Conservation (phyloP, 2,329 filamentous ascomycete species). For the Xylariaceae sp. region DNA sequence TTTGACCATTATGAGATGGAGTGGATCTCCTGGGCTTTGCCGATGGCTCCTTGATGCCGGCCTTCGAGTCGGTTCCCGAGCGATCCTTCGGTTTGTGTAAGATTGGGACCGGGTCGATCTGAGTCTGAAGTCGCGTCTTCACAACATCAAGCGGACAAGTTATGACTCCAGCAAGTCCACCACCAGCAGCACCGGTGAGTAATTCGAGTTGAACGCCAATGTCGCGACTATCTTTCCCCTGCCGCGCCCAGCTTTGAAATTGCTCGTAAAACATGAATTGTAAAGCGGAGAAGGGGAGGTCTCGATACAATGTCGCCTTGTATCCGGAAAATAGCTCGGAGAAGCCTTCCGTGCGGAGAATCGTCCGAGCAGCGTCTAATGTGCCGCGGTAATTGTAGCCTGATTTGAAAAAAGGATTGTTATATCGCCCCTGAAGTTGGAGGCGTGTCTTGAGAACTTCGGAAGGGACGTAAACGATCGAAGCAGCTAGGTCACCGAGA, state of each 20-base stretch:
- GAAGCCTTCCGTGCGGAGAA: conserved; percentile 76
- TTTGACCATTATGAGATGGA: conserved; percentile 45
- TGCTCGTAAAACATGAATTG: conserved; percentile 99
- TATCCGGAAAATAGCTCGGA: conserved; percentile 93
- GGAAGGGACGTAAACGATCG: conserved; percentile 90
- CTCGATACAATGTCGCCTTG: conserved; percentile 89
- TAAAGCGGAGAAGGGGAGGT: conserved; percentile 90
- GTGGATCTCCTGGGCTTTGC: conserved; percentile 27
- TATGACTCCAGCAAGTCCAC: conserved; percentile 87
- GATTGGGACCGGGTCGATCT: conserved; percentile 52
- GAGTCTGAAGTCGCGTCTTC: conserved; percentile 94
- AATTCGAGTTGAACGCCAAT: conserved; percentile 85
- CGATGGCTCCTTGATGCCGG: conserved; percentile 19
- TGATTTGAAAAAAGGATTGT: conserved; percentile 89
- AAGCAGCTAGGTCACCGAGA: conserved; percentile 85
- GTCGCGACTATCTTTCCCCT: conserved; percentile 73
- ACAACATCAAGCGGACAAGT: conserved; percentile 97
- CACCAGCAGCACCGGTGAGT: conserved; percentile 81
- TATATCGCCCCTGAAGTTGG: conserved; percentile 89
- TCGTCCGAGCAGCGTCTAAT: conserved; percentile 78
- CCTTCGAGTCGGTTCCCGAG: conserved; percentile 22
- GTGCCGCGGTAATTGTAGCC: conserved; percentile 95
- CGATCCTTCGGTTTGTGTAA: conserved; percentile 25
- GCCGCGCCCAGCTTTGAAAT: conserved; percentile 75
- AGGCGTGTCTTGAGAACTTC: conserved; percentile 97